Evolutionary conservation across 164 flowering plant species (phyloP).

Genomic region (Dillenia suffruticosa): DNA sequence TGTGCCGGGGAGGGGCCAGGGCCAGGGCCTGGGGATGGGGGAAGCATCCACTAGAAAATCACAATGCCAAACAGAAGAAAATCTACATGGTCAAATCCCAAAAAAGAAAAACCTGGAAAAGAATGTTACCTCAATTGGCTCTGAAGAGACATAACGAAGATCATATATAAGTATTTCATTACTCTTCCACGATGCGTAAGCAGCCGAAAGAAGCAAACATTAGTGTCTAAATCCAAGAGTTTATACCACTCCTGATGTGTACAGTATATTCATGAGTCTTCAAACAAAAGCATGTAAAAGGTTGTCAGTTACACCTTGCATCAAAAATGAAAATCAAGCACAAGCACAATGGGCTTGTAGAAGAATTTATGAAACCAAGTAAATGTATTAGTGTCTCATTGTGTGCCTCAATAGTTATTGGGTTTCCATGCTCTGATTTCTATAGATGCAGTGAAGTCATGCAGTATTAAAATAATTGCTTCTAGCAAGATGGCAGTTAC

Average conservation of each 20-base stretch:
- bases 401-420: too few relatives aligned
- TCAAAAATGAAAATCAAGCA: background rate
- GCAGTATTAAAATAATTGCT: too few relatives aligned
- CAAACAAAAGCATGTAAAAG: background rate
- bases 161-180: constrained; percentile 61
- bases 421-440: too few relatives aligned
- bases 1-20: too few relatives aligned
- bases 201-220: constrained; percentile 42
- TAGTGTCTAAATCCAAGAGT: background rate
- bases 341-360: background rate
- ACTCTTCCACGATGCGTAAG: constrained; percentile 60
- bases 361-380: too few relatives aligned
- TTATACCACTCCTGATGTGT: background rate
- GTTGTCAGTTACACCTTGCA: background rate
- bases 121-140: constrained; percentile 67
- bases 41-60: too few relatives aligned
- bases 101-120: constrained; percentile 1
- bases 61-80: background rate
- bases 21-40: too few relatives aligned
- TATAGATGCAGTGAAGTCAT: too few relatives aligned
- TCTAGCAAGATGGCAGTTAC: too few relatives aligned
- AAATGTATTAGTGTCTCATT: too few relatives aligned
- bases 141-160: constrained; percentile 64
- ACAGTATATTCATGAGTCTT: background rate
- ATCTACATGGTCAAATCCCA: background rate